These are phyloP conservation scores for Tetrapisispora taiwanensis DNA, from an alignment of 805 yeast genomes.

Conservation along the genomic window DNA sequence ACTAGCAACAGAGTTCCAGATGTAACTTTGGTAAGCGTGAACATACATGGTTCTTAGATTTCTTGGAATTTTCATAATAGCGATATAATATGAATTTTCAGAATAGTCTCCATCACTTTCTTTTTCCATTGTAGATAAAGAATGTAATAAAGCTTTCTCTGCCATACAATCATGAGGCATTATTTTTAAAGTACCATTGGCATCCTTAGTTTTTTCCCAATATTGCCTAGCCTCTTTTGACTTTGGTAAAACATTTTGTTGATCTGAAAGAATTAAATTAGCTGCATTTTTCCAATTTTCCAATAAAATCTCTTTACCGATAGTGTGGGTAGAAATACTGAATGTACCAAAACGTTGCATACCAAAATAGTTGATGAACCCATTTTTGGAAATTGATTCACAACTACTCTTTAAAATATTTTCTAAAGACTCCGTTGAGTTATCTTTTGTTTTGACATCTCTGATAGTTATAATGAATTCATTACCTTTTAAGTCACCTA, in stretches of 20 bases:
- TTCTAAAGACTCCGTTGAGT: constrained; percentile 31
- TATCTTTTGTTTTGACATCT: constrained; percentile 41
- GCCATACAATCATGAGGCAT: constrained; percentile 91
- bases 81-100: constrained; percentile 55
- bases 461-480: constrained; percentile 80
- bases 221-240: constrained; percentile 72
- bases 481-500: constrained; percentile 85
- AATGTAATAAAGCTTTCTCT: constrained; percentile 60
- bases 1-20: constrained; percentile 86
- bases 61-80: constrained; percentile 83
- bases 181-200: constrained; percentile 49
- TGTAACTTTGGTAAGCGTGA: constrained; percentile 92
- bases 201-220: constrained; percentile 68
- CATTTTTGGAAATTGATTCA: constrained; percentile 47
- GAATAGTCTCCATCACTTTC: constrained; percentile 37
- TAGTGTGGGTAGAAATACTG: constrained; percentile 78
- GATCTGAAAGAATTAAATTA: constrained; percentile 72
- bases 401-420: constrained; percentile 44
- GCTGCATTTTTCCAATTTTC: constrained; percentile 75
- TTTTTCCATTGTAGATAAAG: constrained; percentile 43
- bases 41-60: constrained; percentile 90
- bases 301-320: constrained; percentile 64
- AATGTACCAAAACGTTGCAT: constrained; percentile 98
- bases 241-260: constrained; percentile 72
- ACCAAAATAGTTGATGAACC: constrained; percentile 93